A percentile compares a stretch with the other conserved stretches of the same genome.
phyloP scores from a whole-genome alignment of 495 filamentous ascomycete species.

The Penicillium salamii region DNA sequence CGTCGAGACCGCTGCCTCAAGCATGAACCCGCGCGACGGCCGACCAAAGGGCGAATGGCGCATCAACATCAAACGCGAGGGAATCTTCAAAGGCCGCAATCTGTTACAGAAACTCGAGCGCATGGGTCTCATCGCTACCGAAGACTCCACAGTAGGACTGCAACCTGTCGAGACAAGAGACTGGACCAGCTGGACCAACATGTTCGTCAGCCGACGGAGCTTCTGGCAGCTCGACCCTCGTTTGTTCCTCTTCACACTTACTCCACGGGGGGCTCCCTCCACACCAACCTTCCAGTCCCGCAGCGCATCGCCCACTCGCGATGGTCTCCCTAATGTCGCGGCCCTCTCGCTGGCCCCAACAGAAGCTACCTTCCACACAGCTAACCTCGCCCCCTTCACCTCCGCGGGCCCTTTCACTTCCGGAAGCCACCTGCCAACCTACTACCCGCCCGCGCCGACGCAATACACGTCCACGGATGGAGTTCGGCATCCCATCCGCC shows the following conservation, averaged over 20 bases:
- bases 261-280: constrained; percentile 47
- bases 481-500: constrained; percentile 81
- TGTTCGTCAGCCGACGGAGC: constrained; percentile 75
- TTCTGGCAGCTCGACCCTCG: constrained; percentile 94
- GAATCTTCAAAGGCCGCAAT: constrained; percentile 77
- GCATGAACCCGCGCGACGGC: constrained; percentile 61
- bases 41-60: constrained; percentile 84
- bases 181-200: constrained; percentile 67
- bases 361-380: constrained; percentile 25
- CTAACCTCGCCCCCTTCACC: constrained; percentile 60
- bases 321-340: constrained; percentile 27
- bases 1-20: constrained; percentile 59
- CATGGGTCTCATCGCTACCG: constrained; percentile 78
- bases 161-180: constrained; percentile 54
- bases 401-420: constrained; percentile 70
- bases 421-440: constrained; percentile 79
- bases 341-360: constrained; percentile 10
- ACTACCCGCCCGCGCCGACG: constrained; percentile 78
- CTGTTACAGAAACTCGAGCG: constrained; percentile 87
- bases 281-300: constrained; percentile 54
- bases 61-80: constrained; percentile 79
- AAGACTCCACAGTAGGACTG: constrained; percentile 72
- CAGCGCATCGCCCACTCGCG: constrained; percentile 59
- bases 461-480: constrained; percentile 78
- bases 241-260: constrained; percentile 81